Percentiles rank a stretch among this genome's conserved stretches.
phyloP scores from a whole-genome alignment of 306 rosid species.

The Delonix regia region DNA sequence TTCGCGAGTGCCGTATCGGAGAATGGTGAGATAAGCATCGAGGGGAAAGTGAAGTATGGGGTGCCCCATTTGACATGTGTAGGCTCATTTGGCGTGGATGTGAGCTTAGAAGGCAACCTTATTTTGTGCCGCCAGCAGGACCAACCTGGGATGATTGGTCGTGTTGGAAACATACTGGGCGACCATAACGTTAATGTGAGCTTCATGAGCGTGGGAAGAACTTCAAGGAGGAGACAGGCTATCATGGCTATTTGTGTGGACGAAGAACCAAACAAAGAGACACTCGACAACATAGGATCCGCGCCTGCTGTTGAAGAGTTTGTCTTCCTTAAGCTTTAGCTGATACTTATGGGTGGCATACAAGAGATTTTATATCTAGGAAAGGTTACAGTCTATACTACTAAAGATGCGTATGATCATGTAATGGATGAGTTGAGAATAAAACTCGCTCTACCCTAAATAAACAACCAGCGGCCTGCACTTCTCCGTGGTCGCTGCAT shows the following conservation, averaged over 20 bases:
- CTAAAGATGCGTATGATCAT: not conserved
- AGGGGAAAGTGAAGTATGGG: constrained; percentile 86
- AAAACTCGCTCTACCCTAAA: constrained; percentile 34
- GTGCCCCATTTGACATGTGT: constrained; percentile 68
- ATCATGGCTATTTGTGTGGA: constrained; percentile 95
- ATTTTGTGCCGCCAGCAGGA: constrained; percentile 82
- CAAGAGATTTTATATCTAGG: not conserved
- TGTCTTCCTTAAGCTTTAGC: constrained; percentile 74
- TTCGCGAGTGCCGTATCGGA: constrained; percentile 72
- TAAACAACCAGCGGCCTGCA: constrained; percentile 31
- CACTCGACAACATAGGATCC: constrained; percentile 65
- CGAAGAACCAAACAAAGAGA: constrained; percentile 68
- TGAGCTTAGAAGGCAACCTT: constrained; percentile 85
- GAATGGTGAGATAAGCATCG: constrained; percentile 66
- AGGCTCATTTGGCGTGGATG: constrained; percentile 77
- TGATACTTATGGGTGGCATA: not conserved
- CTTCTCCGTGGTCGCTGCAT: not conserved
- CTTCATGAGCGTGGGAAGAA: constrained; percentile 96
- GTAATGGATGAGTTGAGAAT: constrained; percentile 33
- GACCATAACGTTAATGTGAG: constrained; percentile 77
- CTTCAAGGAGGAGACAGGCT: constrained; percentile 58
- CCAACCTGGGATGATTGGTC: constrained; percentile 94
- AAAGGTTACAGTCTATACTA: not conserved
- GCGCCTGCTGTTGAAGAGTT: constrained; percentile 84
- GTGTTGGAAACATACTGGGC: constrained; percentile 75